These are phyloP conservation scores for Stygiomarasmius scandens DNA, from an alignment of 1,284 basidiomycete genomes.

Conservation along the genomic window DNA sequence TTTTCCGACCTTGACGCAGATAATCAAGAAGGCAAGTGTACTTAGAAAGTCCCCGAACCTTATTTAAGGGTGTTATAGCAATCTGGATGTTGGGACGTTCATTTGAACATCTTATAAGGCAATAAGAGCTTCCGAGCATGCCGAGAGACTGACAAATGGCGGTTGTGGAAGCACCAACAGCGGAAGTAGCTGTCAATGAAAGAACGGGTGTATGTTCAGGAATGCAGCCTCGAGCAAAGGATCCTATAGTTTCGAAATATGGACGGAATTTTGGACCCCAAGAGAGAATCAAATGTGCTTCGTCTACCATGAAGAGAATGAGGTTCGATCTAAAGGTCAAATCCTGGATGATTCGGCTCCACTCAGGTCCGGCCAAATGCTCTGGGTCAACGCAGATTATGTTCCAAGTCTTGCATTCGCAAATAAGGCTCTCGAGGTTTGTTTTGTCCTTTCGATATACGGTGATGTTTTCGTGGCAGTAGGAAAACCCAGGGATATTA, in stretches of 20 bases:
- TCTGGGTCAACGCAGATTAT: slow-evolving; percentile 9
- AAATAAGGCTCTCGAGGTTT: slow-evolving; percentile 7
- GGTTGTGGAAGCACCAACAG: not conserved
- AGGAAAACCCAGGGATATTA: slow-evolving; percentile 3
- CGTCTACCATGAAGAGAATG: slow-evolving; percentile 9
- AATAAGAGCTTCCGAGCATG: not conserved
- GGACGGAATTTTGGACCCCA: slow-evolving; percentile 11
- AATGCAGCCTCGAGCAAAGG: slow-evolving; percentile 7
- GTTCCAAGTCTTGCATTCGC: slow-evolving; percentile 2
- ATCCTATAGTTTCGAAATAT: slow-evolving; percentile 7
- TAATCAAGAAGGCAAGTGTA: not conserved
- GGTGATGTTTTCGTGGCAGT: slow-evolving; percentile 12
- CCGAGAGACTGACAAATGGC: slow-evolving; percentile 9
- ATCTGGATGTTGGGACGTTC: slow-evolving; percentile 7
- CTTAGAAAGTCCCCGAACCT: not conserved
- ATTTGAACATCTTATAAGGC: slow-evolving; percentile 1
- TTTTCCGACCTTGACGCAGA: not conserved
- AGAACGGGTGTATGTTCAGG: slow-evolving; percentile 6
- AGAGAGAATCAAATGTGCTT: slow-evolving; percentile 11
- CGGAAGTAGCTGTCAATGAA: slow-evolving; percentile 7
- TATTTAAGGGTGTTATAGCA: not conserved
- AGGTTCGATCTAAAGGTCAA: slow-evolving; percentile 7
- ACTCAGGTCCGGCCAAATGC: slow-evolving; percentile 9
- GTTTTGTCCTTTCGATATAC: not conserved
- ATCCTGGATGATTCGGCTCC: slow-evolving; percentile 6